Percentiles rank a stretch among this genome's conserved stretches.
phyloP scores from a whole-genome alignment of 495 filamentous ascomycete genomes.

The Talaromyces stipitatus region DNA sequence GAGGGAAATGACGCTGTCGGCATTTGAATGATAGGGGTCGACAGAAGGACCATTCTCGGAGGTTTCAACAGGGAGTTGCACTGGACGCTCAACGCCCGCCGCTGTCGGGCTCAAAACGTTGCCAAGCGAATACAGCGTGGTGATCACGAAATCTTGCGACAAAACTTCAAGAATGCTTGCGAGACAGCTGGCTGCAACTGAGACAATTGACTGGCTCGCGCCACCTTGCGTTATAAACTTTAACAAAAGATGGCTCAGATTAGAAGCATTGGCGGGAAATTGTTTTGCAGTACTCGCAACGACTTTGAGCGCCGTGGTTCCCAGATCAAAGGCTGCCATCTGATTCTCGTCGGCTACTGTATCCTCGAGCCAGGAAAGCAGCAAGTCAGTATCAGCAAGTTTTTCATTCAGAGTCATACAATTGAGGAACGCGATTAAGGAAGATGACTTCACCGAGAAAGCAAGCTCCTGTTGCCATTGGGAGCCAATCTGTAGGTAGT shows the following conservation, averaged over 20 bases:
- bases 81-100: constrained; percentile 17
- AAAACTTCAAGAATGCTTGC: constrained; percentile 70
- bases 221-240: constrained; percentile 74
- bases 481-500: constrained; percentile 78
- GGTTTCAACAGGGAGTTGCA: constrained; percentile 6
- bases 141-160: constrained; percentile 88
- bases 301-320: constrained; percentile 67
- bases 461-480: constrained; percentile 83
- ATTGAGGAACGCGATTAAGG: constrained; percentile 76
- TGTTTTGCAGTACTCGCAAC: constrained; percentile 73
- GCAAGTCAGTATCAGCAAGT: constrained; percentile 67
- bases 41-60: constrained; percentile 15
- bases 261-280: constrained; percentile 62
- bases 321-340: constrained; percentile 69
- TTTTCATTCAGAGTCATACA: constrained; percentile 74
- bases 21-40: constrained; percentile 17
- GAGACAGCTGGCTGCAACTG: constrained; percentile 71
- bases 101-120: constrained; percentile 73
- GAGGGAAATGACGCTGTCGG: constrained; percentile 73
- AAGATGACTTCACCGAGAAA: constrained; percentile 74
- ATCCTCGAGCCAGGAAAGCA: constrained; percentile 81
- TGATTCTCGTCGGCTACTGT: constrained; percentile 68
- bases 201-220: constrained; percentile 53
- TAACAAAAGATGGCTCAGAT: constrained; percentile 72
- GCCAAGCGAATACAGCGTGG: constrained; percentile 86